Conservation (phyloP, 495 filamentous ascomycete genomes). For the Penicillium alfredii region DNA sequence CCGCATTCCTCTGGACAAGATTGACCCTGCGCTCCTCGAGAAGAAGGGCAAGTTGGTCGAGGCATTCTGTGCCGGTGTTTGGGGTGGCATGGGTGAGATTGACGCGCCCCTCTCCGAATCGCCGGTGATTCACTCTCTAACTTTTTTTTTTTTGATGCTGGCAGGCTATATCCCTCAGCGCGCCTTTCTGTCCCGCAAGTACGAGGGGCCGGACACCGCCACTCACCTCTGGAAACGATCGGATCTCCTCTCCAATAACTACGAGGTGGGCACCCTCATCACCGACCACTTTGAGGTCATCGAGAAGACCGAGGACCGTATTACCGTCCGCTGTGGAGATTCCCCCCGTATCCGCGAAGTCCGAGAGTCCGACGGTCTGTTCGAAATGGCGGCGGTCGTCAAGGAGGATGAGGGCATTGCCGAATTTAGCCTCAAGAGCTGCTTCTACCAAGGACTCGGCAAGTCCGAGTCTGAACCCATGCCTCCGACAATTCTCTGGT, state of each 20-base stretch:
- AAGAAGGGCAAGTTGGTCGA: conserved; percentile 53
- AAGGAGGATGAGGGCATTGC: conserved; percentile 53
- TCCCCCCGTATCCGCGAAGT: conserved; percentile 52
- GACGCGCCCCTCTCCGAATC: not conserved
- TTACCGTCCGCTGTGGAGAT: conserved; percentile 62
- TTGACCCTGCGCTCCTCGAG: conserved; percentile 59
- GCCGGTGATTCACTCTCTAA: not conserved
- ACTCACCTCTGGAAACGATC: conserved; percentile 56
- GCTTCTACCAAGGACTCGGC: conserved; percentile 54
- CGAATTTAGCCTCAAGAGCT: conserved; percentile 63
- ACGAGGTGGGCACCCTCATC: conserved; percentile 58
- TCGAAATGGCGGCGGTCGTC: conserved; percentile 60
- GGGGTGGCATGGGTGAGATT: conserved; percentile 56
- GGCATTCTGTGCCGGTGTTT: conserved; percentile 61
- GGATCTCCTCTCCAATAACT: conserved; percentile 48
- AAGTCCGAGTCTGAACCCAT: conserved; percentile 44
- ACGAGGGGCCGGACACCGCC: conserved; percentile 54
- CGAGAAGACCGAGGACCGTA: conserved; percentile 53
- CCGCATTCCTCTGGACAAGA: conserved; percentile 53
- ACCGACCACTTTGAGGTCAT: conserved; percentile 77
- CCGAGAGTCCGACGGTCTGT: conserved; percentile 60
- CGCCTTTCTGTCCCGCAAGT: conserved; percentile 54
- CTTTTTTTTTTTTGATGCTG: not conserved
- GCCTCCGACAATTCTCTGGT: conserved; percentile 47
- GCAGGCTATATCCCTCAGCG: conserved; percentile 61